Conservation (phyloP, 1,139 yeast species). For the Candida frijolesensis region DNA sequence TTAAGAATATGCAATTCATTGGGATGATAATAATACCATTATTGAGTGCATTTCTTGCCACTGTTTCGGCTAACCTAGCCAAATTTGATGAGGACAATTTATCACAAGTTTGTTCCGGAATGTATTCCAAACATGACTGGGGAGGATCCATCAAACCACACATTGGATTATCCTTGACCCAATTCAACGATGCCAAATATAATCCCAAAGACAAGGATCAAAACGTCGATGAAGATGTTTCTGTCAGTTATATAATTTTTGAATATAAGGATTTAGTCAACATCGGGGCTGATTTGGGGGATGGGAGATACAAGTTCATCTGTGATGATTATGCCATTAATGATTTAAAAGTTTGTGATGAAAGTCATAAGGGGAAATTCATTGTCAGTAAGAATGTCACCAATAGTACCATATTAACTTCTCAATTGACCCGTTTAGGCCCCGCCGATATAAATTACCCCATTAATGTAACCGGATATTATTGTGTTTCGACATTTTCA, state of each 20-base stretch:
- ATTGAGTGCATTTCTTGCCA: constrained; percentile 6
- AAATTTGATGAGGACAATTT: constrained; percentile 43
- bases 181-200: constrained; percentile 36
- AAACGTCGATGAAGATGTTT: constrained; percentile 34
- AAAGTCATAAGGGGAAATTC: constrained; percentile 60
- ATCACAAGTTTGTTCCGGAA: constrained; percentile 82
- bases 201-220: constrained; percentile 28
- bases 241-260: constrained; percentile 71
- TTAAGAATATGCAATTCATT: not conserved
- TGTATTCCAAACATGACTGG: constrained; percentile 88
- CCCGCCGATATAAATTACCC: constrained; percentile 63
- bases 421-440: constrained; percentile 58
- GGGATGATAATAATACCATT: constrained; percentile 5
- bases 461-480: constrained; percentile 79
- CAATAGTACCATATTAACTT: constrained; percentile 59
- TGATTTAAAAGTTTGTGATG: constrained; percentile 54
- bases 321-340: constrained; percentile 75
- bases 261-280: constrained; percentile 77
- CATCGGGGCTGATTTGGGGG: constrained; percentile 56
- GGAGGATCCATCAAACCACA: constrained; percentile 73
- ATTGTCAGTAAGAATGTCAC: constrained; percentile 49
- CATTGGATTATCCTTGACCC: constrained; percentile 51
- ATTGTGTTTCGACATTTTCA: constrained; percentile 79
- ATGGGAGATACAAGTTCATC: constrained; percentile 52
- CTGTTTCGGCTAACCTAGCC: constrained; percentile 48